Conservation (phyloP, 768 basidiomycete genomes). For the Goffeauzyma gilvescens region DNA sequence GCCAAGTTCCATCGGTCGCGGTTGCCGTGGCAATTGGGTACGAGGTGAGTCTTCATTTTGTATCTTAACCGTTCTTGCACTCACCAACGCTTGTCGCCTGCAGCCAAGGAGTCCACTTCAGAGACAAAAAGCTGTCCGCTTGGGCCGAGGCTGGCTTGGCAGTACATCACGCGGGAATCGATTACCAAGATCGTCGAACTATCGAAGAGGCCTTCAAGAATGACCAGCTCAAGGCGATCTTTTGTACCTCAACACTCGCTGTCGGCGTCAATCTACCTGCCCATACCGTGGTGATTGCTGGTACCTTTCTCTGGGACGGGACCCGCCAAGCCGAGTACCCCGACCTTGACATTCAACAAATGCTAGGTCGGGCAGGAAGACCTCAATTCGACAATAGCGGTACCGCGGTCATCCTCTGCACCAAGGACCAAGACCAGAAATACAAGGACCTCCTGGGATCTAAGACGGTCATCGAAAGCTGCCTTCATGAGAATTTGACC, state of each 20-base stretch:
- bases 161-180: slow-evolving; percentile 78
- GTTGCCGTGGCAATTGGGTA: slow-evolving; percentile 11
- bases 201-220: slow-evolving; percentile 57
- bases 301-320: slow-evolving; percentile 62
- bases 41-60: not conserved
- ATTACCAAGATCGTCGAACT: slow-evolving; percentile 47
- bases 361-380: slow-evolving; percentile 88
- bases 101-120: slow-evolving; percentile 43
- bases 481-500: slow-evolving; percentile 49
- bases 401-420: slow-evolving; percentile 2
- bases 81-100: no score
- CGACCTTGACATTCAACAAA: slow-evolving; percentile 65
- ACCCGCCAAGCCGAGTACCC: slow-evolving; percentile 58
- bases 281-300: slow-evolving; percentile 81
- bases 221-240: slow-evolving; percentile 46
- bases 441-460: slow-evolving; percentile 18
- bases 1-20: slow-evolving; percentile 34
- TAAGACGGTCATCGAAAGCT: slow-evolving; percentile 51
- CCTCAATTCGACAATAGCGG: slow-evolving; percentile 61
- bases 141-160: slow-evolving; percentile 61
- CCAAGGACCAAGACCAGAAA: slow-evolving; percentile 2
- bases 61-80: not conserved
- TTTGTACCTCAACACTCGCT: slow-evolving; percentile 80
- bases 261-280: slow-evolving; percentile 94
- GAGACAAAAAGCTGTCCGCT: slow-evolving; percentile 50